Conservation (phyloP, 2,329 filamentous ascomycete species). For the Claviceps humidiphila region DNA sequence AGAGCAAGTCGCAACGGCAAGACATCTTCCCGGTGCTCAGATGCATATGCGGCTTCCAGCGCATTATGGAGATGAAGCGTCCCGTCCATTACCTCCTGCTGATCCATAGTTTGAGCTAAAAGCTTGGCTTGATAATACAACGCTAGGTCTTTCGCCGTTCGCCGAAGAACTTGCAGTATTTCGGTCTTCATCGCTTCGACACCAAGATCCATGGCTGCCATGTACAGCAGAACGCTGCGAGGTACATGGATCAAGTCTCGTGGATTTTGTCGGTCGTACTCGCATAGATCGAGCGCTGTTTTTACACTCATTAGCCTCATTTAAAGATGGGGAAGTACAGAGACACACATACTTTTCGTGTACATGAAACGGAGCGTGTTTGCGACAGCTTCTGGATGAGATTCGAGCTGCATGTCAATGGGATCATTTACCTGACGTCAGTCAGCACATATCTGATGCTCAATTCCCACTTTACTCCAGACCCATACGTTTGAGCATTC, state of each 20-base stretch:
- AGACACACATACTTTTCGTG: slow-evolving; percentile 15
- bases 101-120: slow-evolving; percentile 8
- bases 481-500: slow-evolving; percentile 9
- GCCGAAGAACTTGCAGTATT: slow-evolving; percentile 16
- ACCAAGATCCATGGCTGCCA: slow-evolving; percentile 17
- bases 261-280: slow-evolving; percentile 11
- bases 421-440: slow-evolving; percentile 15
- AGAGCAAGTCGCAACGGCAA: slow-evolving; percentile 19
- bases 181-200: slow-evolving; percentile 15
- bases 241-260: slow-evolving; percentile 18
- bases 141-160: slow-evolving; percentile 13
- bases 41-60: slow-evolving; percentile 16
- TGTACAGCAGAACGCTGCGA: slow-evolving; percentile 20
- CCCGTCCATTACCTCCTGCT: slow-evolving; percentile 11
- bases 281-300: slow-evolving; percentile 9
- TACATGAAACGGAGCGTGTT: slow-evolving; percentile 24
- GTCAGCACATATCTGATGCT: background rate
- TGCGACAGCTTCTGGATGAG: slow-evolving; percentile 14
- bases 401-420: slow-evolving; percentile 13
- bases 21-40: slow-evolving; percentile 13
- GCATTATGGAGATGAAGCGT: slow-evolving; percentile 16
- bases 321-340: background rate
- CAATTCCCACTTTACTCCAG: background rate
- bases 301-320: background rate
- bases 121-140: slow-evolving; percentile 9